These are phyloP conservation scores for Larix kaempferi DNA, from an alignment of 75 land plant species.

Conservation along the genomic window DNA sequence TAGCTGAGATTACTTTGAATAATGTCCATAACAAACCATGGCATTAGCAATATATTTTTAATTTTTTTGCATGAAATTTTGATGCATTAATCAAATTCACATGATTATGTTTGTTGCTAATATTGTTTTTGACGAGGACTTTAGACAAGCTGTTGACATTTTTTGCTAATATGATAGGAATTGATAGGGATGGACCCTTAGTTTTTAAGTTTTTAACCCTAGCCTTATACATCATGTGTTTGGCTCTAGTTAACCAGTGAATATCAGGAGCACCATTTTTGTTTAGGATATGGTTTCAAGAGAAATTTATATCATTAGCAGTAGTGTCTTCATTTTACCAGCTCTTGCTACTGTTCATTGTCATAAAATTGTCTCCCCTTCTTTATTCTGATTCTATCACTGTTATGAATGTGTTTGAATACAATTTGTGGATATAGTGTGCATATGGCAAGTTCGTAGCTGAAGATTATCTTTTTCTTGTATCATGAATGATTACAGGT, in stretches of 20 bases:
- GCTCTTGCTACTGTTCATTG: too few relatives aligned
- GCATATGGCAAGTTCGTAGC: background rate
- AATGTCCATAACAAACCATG: background rate
- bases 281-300: background rate
- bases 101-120: background rate
- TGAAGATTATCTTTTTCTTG: background rate
- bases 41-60: background rate
- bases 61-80: too few relatives aligned
- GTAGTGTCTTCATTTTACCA: background rate
- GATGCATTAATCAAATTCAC: background rate
- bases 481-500: conserved; percentile 38
- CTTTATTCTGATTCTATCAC: background rate
- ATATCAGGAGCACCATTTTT: too few relatives aligned
- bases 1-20: background rate
- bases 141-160: background rate
- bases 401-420: background rate
- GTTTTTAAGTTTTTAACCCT: too few relatives aligned
- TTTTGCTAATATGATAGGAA: background rate
- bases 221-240: too few relatives aligned
- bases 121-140: background rate
- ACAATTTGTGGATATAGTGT: conserved; percentile 1
- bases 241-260: too few relatives aligned
- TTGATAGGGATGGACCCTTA: background rate
- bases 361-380: background rate
- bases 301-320: too few relatives aligned